Conservation (phyloP, 2,329 filamentous ascomycete species). For the Pseudogymnoascus sp. region DNA sequence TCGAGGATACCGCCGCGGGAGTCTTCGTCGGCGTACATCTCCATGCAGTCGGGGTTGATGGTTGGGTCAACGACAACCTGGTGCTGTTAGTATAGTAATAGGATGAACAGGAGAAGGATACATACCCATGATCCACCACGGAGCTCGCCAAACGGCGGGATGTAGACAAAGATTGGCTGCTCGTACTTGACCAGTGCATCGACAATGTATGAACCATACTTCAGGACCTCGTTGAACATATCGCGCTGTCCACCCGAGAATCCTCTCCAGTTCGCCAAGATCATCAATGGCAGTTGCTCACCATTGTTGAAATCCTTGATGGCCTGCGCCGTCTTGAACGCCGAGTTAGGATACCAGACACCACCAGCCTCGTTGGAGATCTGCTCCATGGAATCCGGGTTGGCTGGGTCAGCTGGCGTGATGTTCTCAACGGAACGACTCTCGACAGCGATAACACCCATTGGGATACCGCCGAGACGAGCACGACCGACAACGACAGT, state of each 20-base stretch:
- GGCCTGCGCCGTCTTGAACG: constrained; percentile 98
- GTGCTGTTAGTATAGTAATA: constrained; percentile 27
- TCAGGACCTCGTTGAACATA: constrained; percentile 99
- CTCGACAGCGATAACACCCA: constrained; percentile 97
- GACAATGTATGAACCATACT: constrained; percentile 98
- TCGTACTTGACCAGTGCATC: constrained; percentile 97
- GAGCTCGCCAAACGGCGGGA: constrained; percentile 90
- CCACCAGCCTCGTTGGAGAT: constrained; percentile 91
- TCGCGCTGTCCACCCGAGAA: constrained; percentile 99
- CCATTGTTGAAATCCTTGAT: constrained; percentile 99
- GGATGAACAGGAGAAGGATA: constrained; percentile 18
- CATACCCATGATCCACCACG: constrained; percentile 91
- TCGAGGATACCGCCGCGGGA: constrained; percentile 94
- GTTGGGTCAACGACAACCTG: constrained; percentile 93
- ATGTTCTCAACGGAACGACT: constrained; percentile 94
- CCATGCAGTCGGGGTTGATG: constrained; percentile 94
- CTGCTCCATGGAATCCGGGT: constrained; percentile 96
- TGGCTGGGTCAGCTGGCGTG: constrained; percentile 91
- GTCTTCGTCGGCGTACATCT: constrained; percentile 98
- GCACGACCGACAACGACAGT: constrained; percentile 96
- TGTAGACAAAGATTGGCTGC: constrained; percentile 98
- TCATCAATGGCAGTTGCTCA: constrained; percentile 97
- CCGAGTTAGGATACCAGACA: constrained; percentile 99
- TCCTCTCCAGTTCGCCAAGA: constrained; percentile 98
- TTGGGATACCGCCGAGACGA: constrained; percentile 90